These are phyloP conservation scores for Cutaneotrichosporon spelunceum DNA, from an alignment of 1,284 basidiomycete genomes.

Conservation along the genomic window DNA sequence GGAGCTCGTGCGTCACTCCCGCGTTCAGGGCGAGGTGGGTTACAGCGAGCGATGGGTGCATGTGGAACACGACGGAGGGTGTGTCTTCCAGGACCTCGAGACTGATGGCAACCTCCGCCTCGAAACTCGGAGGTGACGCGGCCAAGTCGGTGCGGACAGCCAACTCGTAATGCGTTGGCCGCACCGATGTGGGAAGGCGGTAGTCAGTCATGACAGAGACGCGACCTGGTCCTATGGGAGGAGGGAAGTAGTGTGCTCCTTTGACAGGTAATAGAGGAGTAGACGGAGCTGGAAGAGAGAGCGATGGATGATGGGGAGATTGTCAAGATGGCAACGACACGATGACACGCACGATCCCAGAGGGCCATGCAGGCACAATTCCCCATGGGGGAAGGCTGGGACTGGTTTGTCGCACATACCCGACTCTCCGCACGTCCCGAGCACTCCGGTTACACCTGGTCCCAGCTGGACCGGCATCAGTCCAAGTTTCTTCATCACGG, in stretches of 20 bases:
- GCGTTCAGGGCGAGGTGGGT: constrained; percentile 64
- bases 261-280: background rate
- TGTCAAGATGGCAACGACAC: no score
- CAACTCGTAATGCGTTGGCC: constrained; percentile 67
- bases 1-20: constrained; percentile 50
- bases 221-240: background rate
- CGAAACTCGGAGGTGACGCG: constrained; percentile 61
- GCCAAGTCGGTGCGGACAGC: constrained; percentile 79
- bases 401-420: no score
- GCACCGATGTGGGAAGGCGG: constrained; percentile 69
- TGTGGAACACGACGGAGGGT: constrained; percentile 64
- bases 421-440: no score
- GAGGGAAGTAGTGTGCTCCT: background rate
- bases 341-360: no score
- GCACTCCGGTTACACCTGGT: no score
- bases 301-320: no score
- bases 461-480: no score
- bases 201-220: constrained; percentile 46
- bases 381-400: no score
- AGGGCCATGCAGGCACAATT: no score
- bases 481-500: no score
- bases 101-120: constrained; percentile 75
- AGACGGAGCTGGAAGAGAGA: background rate
- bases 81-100: constrained; percentile 69
- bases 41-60: constrained; percentile 63